These are phyloP conservation scores for Yarrowia sp. DNA, from an alignment of 805 yeast species.

Conservation along the genomic window DNA sequence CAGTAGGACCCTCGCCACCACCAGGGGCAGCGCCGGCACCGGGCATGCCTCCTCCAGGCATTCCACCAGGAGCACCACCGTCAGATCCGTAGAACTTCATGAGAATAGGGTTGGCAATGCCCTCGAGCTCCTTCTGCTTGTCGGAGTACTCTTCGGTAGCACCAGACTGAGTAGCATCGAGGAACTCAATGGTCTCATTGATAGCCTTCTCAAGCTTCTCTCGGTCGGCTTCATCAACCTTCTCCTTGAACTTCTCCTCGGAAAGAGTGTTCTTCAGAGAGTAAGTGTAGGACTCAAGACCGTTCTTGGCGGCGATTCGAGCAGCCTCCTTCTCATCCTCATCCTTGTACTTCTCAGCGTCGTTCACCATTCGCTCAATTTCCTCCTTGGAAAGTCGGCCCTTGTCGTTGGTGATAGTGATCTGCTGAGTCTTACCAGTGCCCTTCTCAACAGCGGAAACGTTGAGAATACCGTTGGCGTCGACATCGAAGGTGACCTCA, in stretches of 20 bases:
- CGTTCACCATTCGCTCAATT: constrained; percentile 13
- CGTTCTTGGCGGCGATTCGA: constrained; percentile 13
- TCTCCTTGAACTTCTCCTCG: constrained; percentile 16
- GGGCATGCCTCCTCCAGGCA: constrained; percentile 13
- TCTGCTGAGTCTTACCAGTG: constrained; percentile 2
- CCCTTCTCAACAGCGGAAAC: constrained; percentile 6
- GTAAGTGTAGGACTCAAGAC: constrained; percentile 7
- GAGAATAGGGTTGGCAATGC: constrained; percentile 4
- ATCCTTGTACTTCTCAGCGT: constrained; percentile 14
- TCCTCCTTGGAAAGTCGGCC: constrained; percentile 21
- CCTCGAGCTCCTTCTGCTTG: constrained; percentile 15
- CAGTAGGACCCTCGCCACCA: constrained; percentile 5
- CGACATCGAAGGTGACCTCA: constrained; percentile 2
- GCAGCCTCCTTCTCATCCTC: constrained; percentile 15
- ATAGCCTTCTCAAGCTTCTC: constrained; percentile 9
- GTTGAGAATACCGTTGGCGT: constrained; percentile 3
- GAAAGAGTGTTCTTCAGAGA: constrained; percentile 10
- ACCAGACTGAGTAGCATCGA: constrained; percentile 2
- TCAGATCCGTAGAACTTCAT: constrained; percentile 11
- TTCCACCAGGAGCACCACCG: constrained; percentile 11
- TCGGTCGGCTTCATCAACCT: constrained; percentile 6
- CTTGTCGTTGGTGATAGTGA: background rate
- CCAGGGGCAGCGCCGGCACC: constrained; percentile 10
- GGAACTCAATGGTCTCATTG: constrained; percentile 8
- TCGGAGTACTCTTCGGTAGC: constrained; percentile 11